These are phyloP conservation scores for Fistulinella staudtii DNA, from an alignment of 1,284 basidiomycete genomes.

Conservation along the genomic window DNA sequence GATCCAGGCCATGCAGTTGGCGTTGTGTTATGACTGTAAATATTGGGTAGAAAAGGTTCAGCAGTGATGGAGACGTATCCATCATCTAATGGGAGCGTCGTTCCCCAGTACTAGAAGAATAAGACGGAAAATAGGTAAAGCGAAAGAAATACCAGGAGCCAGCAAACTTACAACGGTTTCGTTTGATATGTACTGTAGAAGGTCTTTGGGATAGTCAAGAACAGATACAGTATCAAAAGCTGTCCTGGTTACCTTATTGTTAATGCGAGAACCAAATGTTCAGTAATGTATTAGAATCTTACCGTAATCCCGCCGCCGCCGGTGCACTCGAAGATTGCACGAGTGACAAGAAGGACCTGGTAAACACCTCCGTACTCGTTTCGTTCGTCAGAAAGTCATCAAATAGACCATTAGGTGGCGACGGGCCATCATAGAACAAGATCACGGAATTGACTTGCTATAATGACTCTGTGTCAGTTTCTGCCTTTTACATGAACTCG, in stretches of 20 bases:
- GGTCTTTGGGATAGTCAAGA: conserved; percentile 16
- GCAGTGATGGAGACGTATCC: conserved; percentile 46
- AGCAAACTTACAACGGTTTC: conserved; percentile 15
- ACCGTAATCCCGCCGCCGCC: conserved; percentile 23
- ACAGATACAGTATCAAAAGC: conserved; percentile 25
- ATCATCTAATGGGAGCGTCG: conserved; percentile 13
- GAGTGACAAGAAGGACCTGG: conserved; percentile 37
- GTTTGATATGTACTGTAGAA: conserved; percentile 16
- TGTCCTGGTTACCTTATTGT: conserved; percentile 9
- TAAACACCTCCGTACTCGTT: conserved; percentile 29
- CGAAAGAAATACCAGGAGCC: neutral
- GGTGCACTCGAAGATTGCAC: conserved; percentile 21
- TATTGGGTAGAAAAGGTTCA: conserved; percentile 50
- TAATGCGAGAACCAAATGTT: neutral
- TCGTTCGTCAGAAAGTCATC: conserved; percentile 36
- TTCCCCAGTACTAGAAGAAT: conserved; percentile 13
- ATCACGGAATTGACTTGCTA: conserved; percentile 23
- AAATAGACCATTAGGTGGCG: conserved; percentile 41
- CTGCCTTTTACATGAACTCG: neutral
- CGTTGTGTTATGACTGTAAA: conserved; percentile 40
- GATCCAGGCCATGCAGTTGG: conserved; percentile 50
- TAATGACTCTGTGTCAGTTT: conserved; percentile 3
- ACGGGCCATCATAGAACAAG: conserved; percentile 44
- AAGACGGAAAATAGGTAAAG: neutral
- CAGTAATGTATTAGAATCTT: conserved; percentile 24